A percentile compares a stretch with the other conserved stretches of the same genome.
phyloP scores from a whole-genome alignment of 2,329 filamentous ascomycete genomes.

The Epichloe bromicola region DNA sequence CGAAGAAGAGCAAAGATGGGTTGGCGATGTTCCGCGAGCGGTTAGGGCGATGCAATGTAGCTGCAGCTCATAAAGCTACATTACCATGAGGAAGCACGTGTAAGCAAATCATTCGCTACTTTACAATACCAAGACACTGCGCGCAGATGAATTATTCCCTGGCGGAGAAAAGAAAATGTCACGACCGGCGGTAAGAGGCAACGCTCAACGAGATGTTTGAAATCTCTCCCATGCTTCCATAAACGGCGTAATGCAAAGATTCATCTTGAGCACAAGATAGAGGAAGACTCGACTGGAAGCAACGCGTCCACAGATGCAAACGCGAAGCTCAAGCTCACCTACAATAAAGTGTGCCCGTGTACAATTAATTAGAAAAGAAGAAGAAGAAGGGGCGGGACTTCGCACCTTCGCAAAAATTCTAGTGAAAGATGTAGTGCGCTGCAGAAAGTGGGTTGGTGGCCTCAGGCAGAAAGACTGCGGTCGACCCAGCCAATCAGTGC shows the following conservation, averaged over 20 bases:
- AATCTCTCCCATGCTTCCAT: slow-evolving; percentile 57
- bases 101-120: background rate
- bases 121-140: background rate
- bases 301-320: slow-evolving; percentile 22
- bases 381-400: slow-evolving; percentile 16
- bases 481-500: slow-evolving; percentile 26
- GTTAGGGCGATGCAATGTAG: slow-evolving; percentile 84
- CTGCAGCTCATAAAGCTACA: slow-evolving; percentile 61
- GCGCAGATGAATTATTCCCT: too few relatives aligned
- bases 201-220: slow-evolving; percentile 40
- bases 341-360: slow-evolving; percentile 60
- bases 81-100: background rate
- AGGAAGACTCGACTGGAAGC: slow-evolving; percentile 50
- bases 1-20: slow-evolving; percentile 71
- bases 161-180: slow-evolving; percentile 27
- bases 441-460: background rate
- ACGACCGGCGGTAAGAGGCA: slow-evolving; percentile 65
- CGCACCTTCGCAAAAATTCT: slow-evolving; percentile 11
- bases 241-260: slow-evolving; percentile 42
- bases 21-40: slow-evolving; percentile 67
- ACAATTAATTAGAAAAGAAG: slow-evolving; percentile 43
- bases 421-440: slow-evolving; percentile 5
- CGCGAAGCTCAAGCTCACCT: slow-evolving; percentile 46
- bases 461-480: slow-evolving; percentile 3
- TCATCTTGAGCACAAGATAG: slow-evolving; percentile 60